Evolutionary conservation across 805 yeast genomes (phyloP).

Genomic region (Sugiyamaella valdiviana): DNA sequence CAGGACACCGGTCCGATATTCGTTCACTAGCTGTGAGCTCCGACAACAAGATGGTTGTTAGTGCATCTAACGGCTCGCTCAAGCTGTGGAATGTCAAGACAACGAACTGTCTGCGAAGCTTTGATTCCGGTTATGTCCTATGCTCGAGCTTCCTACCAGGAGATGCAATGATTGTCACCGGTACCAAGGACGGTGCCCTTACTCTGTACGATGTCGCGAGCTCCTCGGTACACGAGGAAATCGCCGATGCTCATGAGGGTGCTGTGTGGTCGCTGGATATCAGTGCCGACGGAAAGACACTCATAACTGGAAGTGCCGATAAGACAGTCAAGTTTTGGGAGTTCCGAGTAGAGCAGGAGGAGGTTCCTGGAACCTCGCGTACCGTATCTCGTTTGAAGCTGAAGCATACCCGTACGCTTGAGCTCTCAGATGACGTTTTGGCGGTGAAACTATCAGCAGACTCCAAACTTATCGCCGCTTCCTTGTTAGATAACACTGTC

Average conservation of each 20-base stretch:
- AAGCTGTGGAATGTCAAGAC: constrained; percentile 84
- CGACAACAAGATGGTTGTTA: constrained; percentile 73
- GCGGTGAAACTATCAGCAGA: constrained; percentile 78
- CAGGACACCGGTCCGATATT: constrained; percentile 88
- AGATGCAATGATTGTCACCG: constrained; percentile 77
- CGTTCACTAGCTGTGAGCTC: constrained; percentile 76
- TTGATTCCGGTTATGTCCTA: constrained; percentile 83
- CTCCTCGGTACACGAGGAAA: constrained; percentile 62
- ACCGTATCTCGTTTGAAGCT: constrained; percentile 45
- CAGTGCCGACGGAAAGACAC: constrained; percentile 73
- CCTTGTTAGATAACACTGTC: constrained; percentile 88
- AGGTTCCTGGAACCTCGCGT: constrained; percentile 62
- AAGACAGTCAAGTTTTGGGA: constrained; percentile 87
- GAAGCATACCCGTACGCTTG: constrained; percentile 72
- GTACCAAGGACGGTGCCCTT: constrained; percentile 80
- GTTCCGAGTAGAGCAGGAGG: constrained; percentile 55
- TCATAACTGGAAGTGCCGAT: constrained; percentile 93
- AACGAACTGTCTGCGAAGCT: constrained; percentile 71
- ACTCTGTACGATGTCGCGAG: constrained; percentile 83
- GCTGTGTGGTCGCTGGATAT: constrained; percentile 91
- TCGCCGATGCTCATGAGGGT: constrained; percentile 69
- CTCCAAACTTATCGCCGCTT: constrained; percentile 67
- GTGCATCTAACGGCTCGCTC: constrained; percentile 84
- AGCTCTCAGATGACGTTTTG: constrained; percentile 78
- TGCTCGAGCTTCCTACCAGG: constrained; percentile 84